Conservation (phyloP, 2,329 filamentous ascomycete species). For the Paraconiothyrium sp. region DNA sequence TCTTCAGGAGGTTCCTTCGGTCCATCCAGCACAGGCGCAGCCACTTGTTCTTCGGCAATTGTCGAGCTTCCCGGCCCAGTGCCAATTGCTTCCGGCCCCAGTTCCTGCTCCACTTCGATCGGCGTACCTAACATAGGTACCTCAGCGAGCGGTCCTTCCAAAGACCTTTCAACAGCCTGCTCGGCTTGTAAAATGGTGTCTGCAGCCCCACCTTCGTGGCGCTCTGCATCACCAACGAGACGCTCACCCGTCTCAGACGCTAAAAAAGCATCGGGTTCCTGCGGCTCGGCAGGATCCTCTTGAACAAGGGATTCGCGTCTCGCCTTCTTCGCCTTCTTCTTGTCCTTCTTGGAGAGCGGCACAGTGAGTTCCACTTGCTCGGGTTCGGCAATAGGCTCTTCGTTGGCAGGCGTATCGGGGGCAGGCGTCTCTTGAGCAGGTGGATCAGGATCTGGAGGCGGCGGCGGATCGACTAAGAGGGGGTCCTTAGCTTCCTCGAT, state of each 20-base stretch:
- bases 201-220: constrained; percentile 14
- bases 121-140: not conserved
- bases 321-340: constrained; percentile 36
- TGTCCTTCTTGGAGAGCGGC: constrained; percentile 32
- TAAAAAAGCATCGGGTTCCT: constrained; percentile 39
- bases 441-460: constrained; percentile 8
- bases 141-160: constrained; percentile 10
- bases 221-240: constrained; percentile 17
- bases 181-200: constrained; percentile 11
- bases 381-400: not conserved
- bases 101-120: constrained; percentile 7
- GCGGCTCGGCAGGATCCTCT: constrained; percentile 5
- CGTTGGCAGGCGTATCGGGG: not conserved
- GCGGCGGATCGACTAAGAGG: constrained; percentile 11
- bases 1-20: not conserved
- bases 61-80: not conserved
- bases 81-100: not conserved
- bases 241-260: constrained; percentile 42
- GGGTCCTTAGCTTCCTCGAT: constrained; percentile 14
- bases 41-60: not conserved
- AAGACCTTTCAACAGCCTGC: constrained; percentile 10
- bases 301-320: constrained; percentile 25
- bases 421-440: not conserved
- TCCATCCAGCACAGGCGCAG: not conserved
- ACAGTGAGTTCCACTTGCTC: constrained; percentile 21